Conservation (phyloP, 805 yeast species). For the Nakazawaea laoshanensis region DNA sequence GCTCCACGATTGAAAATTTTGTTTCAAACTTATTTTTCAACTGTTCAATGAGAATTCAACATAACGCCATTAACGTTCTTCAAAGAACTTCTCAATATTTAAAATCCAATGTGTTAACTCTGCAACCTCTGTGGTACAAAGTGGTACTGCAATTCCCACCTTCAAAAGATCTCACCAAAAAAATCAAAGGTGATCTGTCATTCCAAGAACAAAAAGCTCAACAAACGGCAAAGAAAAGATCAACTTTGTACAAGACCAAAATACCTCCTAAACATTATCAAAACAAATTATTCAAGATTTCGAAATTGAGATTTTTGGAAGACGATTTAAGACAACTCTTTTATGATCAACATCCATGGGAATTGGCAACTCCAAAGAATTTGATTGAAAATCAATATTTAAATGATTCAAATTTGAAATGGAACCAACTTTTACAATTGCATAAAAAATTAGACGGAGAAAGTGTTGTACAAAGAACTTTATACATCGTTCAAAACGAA, state of each 20-base stretch:
- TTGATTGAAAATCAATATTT: slow-evolving; percentile 69
- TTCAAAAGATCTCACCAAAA: slow-evolving; percentile 45
- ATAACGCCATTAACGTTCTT: slow-evolving; percentile 66
- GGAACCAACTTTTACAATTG: slow-evolving; percentile 73
- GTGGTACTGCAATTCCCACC: slow-evolving; percentile 85
- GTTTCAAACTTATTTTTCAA: too few relatives aligned
- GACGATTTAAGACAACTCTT: slow-evolving; percentile 79
- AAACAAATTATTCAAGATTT: slow-evolving; percentile 40
- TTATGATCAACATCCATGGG: slow-evolving; percentile 97
- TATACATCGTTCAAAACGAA: slow-evolving; percentile 37
- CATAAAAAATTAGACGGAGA: slow-evolving; percentile 82
- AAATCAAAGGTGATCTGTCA: slow-evolving; percentile 20
- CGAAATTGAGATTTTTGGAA: slow-evolving; percentile 52
- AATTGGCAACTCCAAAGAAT: slow-evolving; percentile 80
- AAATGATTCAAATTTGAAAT: slow-evolving; percentile 48
- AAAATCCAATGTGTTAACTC: slow-evolving; percentile 55
- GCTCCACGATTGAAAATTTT: too few relatives aligned
- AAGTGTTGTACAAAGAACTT: slow-evolving; percentile 68
- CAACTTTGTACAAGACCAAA: slow-evolving; percentile 36
- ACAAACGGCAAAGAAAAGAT: slow-evolving; percentile 13
- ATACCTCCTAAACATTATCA: slow-evolving; percentile 25
- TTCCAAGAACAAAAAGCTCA: slow-evolving; percentile 15
- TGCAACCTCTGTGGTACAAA: slow-evolving; percentile 84
- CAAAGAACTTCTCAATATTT: slow-evolving; percentile 76
- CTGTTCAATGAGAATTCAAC: slow-evolving; percentile 71